Percentiles rank a stretch among this genome's conserved stretches.
phyloP scores from a whole-genome alignment of 345 rosid genomes.

The Salix udensis region DNA sequence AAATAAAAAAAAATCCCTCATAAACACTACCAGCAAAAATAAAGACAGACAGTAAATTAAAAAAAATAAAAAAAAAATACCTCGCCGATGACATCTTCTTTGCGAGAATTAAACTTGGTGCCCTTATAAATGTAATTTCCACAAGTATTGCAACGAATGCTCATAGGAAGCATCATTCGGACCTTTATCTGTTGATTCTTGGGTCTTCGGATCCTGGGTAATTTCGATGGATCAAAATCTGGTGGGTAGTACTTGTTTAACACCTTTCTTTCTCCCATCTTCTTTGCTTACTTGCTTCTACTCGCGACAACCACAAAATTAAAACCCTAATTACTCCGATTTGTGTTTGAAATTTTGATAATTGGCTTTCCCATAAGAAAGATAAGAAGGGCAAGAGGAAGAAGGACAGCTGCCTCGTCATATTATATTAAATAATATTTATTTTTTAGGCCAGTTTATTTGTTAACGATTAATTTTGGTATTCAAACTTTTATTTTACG shows the following conservation, averaged over 20 bases:
- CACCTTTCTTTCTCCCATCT: conserved; percentile 94
- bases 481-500: too few species aligned
- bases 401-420: too few species aligned
- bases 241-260: conserved; percentile 91
- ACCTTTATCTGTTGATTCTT: conserved; percentile 91
- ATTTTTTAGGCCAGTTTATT: too few species aligned
- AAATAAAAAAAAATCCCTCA: background rate
- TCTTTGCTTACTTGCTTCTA: background rate
- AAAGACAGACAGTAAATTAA: background rate
- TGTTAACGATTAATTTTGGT: too few species aligned
- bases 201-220: conserved; percentile 65
- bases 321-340: too few species aligned
- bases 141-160: conserved; percentile 83
- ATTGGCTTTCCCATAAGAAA: too few species aligned
- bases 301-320: background rate
- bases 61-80: conserved; percentile 24
- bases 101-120: conserved; percentile 88
- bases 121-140: conserved; percentile 92
- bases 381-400: too few species aligned
- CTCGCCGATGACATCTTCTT: conserved; percentile 88
- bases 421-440: too few species aligned
- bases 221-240: conserved; percentile 86
- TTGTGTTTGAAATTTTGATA: too few species aligned
- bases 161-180: conserved; percentile 98
- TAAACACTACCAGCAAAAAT: background rate